Evolutionary conservation across 495 filamentous ascomycete genomes (phyloP), one percentile per base, ranked within the genome.

Genomic region (Sabuloglossum arenarium): DNA sequence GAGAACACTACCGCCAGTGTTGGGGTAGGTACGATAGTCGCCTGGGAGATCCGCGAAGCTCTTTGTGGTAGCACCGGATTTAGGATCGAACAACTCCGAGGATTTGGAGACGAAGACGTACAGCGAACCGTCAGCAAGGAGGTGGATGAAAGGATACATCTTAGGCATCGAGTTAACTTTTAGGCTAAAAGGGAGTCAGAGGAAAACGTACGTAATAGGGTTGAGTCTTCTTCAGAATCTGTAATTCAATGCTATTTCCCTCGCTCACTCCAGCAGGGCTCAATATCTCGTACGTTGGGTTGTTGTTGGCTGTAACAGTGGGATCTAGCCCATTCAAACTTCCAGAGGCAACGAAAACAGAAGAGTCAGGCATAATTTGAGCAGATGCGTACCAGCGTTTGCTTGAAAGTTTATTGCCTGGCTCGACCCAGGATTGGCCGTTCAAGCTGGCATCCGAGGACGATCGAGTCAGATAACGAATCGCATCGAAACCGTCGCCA

Each of bases 131-230:
- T 79, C 67, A 14, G 65, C 67, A 19, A 82, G 68, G 0, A 82
- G 68, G 59, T 79, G 77, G 37, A 82, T 64, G 63, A 81, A 79
- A 2, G 79, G 79, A 61, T 82, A 82, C 78, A 80, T 79, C 53
- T 54, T 12, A 16, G 16, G 16, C 30, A 24, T 23, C 1, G 16
- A 27, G 11, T 25, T 31, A 37, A n/a, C 8, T 31, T 43, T 8
- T 16, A 24, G 16, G 23, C 11, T 6, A 39, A 24, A 12, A 1
- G 12, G 3, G 30, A 3, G 19, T 1, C 16, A 27, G 23, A 37
- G 53, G 37, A 16, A 43, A 10, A 39, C 29, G 5, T 43, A 54
- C 53, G 60, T 79, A 81, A 64, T 81, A 80, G 5, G 79, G 79
- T 61, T 81, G 73, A 54, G 76, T 78, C 61, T 71, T 72, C 27